Percentiles rank a stretch among this genome's conserved stretches.
Conservation (phyloP, 345 rosid species). For the Citrus australasica region DNA sequence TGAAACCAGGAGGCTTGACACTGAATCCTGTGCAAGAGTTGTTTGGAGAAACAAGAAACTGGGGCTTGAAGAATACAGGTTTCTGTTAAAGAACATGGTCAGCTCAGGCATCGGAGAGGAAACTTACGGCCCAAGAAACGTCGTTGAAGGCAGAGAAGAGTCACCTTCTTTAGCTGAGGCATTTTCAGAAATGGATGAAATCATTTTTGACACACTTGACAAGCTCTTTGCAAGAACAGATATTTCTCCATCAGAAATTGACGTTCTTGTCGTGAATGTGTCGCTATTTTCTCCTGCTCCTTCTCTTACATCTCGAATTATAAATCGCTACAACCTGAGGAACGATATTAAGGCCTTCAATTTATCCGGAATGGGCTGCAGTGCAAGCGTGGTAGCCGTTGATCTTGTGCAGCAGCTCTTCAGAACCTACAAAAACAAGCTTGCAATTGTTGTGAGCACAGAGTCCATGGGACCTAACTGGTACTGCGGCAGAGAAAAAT, state of each 20-base stretch:
- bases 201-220: constrained; percentile 56
- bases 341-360: constrained; percentile 55
- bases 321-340: constrained; percentile 68
- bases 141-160: constrained; percentile 52
- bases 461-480: constrained; percentile 69
- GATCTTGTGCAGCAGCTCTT: constrained; percentile 51
- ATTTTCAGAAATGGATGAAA: constrained; percentile 49
- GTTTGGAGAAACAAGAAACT: constrained; percentile 52
- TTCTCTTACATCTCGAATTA: constrained; percentile 55
- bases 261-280: constrained; percentile 62
- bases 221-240: constrained; percentile 43
- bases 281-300: constrained; percentile 65
- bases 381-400: constrained; percentile 52
- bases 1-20: constrained; percentile 47
- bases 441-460: constrained; percentile 73
- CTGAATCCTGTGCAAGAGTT: constrained; percentile 38
- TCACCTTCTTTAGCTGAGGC: constrained; percentile 38
- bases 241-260: constrained; percentile 51
- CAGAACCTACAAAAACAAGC: constrained; percentile 31
- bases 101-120: constrained; percentile 73
- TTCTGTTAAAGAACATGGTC: constrained; percentile 53
- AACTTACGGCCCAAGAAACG: constrained; percentile 56
- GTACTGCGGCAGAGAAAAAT: constrained; percentile 70
- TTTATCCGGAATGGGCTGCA: constrained; percentile 71
- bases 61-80: constrained; percentile 60